These are phyloP conservation scores for Mucor circinelloides DNA, from an alignment of 371 early-diverging fungal genomes.

Conservation along the genomic window DNA sequence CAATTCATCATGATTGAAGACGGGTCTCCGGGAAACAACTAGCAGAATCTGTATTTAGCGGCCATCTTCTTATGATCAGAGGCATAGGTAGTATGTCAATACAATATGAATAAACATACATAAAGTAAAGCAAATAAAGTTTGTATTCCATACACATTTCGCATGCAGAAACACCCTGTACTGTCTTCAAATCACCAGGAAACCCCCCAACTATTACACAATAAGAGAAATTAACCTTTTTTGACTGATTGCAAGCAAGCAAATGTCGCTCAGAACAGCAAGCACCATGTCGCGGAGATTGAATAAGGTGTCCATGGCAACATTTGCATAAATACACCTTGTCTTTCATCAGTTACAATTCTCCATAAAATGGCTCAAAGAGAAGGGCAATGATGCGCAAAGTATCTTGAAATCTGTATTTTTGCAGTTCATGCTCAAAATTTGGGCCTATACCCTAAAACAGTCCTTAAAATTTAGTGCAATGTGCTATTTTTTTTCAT, in stretches of 20 bases:
- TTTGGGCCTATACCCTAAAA: too few relatives aligned
- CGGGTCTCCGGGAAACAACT: neutral
- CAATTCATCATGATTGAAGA: conserved; percentile 4
- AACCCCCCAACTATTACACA: neutral
- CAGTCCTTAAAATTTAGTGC: too few relatives aligned
- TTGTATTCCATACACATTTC: neutral
- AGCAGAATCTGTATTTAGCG: neutral
- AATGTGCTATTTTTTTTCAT: too few relatives aligned
- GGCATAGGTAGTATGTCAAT: neutral
- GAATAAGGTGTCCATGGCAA: neutral
- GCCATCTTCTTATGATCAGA: neutral
- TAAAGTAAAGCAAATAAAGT: neutral
- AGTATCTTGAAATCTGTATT: too few relatives aligned
- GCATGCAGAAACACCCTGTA: too few relatives aligned
- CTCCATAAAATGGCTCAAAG: neutral
- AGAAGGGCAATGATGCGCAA: neutral
- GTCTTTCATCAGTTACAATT: neutral
- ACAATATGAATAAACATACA: neutral
- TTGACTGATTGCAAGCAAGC: neutral
- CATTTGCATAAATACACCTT: neutral
- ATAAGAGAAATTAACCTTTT: neutral
- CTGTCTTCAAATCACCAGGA: neutral
- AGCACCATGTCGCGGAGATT: neutral
- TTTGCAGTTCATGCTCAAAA: too few relatives aligned
- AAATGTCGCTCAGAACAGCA: neutral